Base-by-base conservation (phyloP, 2,329 filamentous ascomycete species). In the Paecilomyces sp. region DNA sequence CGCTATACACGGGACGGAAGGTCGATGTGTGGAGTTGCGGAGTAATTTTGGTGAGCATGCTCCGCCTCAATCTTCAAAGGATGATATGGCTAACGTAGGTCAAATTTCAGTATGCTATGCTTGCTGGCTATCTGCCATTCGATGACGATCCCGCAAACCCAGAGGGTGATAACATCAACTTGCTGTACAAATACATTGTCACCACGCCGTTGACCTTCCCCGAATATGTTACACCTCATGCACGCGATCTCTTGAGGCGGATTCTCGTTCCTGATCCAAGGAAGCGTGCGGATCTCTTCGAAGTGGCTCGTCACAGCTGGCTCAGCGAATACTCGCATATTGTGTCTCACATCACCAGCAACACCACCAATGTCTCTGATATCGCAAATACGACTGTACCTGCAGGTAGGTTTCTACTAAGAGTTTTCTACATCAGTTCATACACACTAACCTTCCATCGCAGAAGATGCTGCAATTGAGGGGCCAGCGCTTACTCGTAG, bases 21-120 rank as follows among this genome's bases (percentile, higher is more conserved):
- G 94, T 99, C 28, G 94, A 99, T 72, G 94, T 99, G 36, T 99
- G 94, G 94, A 97, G 94, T 76, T 99, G 94, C 73, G 94, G 94
- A 77, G 94, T 99, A 47, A 99, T 99, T 70, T 76, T 99, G 83
- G 93, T 97, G 83, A 77, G 91, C 15, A 60, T 50, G 54, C 25
- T 56, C 41, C 2, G 24, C 7, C 33, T 28, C 34, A 28, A 41
- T 25, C 33, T 54, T 41, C 13, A 13, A n/a, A 12, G n/a, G 9
- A 12, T 7, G 31, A 34, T 12, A 22, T 51, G 34, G n/a, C 25
- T 47, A 24, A 24, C 34, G 60, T 51, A 41, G 47, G 54, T 33
- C 13, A 18, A 28, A 22, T 51, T 25, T n/a, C 70, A 97, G 92
- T 99, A 99, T 74, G 94, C 94, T 60, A 99, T 99, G 94, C 83